These are phyloP conservation scores for Vitis rupestris DNA, from an alignment of 164 flowering plant species.

Conservation along the genomic window DNA sequence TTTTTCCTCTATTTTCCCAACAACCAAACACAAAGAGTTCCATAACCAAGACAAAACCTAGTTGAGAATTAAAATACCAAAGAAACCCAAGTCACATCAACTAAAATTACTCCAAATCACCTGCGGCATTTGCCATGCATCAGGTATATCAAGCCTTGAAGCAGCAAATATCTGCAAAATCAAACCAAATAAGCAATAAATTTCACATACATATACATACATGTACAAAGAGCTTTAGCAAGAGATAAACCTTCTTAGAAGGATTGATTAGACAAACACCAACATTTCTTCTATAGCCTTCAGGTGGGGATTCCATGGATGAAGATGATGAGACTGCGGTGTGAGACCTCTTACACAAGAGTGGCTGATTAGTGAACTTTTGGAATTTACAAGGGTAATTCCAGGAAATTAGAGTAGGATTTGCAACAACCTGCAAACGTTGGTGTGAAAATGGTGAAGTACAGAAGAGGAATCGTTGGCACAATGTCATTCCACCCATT, in stretches of 20 bases:
- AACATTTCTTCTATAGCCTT: conserved; percentile 82
- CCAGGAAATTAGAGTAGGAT: too few species aligned
- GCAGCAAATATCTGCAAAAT: conserved; percentile 73
- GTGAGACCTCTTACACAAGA: too few species aligned
- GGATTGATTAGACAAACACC: conserved; percentile 81
- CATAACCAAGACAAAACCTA: background rate
- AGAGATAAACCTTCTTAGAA: conserved; percentile 53
- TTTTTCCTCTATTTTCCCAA: background rate
- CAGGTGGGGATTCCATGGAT: conserved; percentile 79
- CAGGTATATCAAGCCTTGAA: conserved; percentile 75
- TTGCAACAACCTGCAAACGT: too few species aligned
- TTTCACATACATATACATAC: background rate
- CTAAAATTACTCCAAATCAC: conserved; percentile 23
- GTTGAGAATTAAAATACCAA: background rate
- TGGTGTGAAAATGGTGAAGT: too few species aligned
- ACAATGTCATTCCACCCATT: too few species aligned
- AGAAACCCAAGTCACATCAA: background rate
- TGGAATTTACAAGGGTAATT: too few species aligned
- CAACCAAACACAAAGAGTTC: too few species aligned
- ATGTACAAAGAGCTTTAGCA: background rate
- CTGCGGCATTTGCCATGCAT: conserved; percentile 97
- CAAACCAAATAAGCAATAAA: background rate
- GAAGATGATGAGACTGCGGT: conserved; percentile 18
- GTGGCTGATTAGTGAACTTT: too few species aligned
- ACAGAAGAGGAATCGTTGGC: too few species aligned